Conservation (phyloP, 305 asterid genomes). For the Solanum hybrid region DNA sequence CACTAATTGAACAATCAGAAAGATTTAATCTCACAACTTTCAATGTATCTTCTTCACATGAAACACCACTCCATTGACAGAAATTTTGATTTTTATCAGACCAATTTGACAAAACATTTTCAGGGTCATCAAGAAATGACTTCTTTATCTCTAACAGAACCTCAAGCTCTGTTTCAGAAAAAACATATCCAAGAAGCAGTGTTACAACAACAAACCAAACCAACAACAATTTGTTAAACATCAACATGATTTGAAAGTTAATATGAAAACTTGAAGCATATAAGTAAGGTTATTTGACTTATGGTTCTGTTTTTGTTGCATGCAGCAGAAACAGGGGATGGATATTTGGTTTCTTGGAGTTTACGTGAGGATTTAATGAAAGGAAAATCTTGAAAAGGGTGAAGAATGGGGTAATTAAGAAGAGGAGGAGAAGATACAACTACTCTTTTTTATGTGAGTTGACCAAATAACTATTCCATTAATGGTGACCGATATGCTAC, state of each 20-base stretch:
- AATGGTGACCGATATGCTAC: constrained; percentile 43
- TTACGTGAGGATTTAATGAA: neutral
- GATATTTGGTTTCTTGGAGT: constrained; percentile 5
- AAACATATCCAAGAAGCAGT: neutral
- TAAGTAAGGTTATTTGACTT: neutral
- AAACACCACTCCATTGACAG: constrained; percentile 67
- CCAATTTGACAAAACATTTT: constrained; percentile 49
- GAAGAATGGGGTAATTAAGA: neutral
- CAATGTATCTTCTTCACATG: constrained; percentile 22
- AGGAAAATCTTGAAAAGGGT: constrained; percentile 10
- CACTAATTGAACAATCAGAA: constrained; percentile 41
- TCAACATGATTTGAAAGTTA: neutral
- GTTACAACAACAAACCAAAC: constrained; percentile 4
- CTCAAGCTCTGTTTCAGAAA: neutral
- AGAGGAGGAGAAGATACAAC: constrained; percentile 6
- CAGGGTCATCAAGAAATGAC: constrained; percentile 46
- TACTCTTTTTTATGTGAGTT: constrained; percentile 7
- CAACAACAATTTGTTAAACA: neutral
- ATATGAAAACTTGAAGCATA: neutral
- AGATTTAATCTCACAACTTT: constrained; percentile 39
- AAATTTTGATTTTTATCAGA: constrained; percentile 26
- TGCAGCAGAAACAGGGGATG: constrained; percentile 6
- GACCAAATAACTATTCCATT: constrained; percentile 20
- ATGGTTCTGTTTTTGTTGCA: constrained; percentile 18
- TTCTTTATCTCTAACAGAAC: constrained; percentile 45